A percentile compares a stretch with the other conserved stretches of the same genome.
phyloP scores from a whole-genome alignment of 73 alveolate species.

The Blepharisma japonicum region DNA sequence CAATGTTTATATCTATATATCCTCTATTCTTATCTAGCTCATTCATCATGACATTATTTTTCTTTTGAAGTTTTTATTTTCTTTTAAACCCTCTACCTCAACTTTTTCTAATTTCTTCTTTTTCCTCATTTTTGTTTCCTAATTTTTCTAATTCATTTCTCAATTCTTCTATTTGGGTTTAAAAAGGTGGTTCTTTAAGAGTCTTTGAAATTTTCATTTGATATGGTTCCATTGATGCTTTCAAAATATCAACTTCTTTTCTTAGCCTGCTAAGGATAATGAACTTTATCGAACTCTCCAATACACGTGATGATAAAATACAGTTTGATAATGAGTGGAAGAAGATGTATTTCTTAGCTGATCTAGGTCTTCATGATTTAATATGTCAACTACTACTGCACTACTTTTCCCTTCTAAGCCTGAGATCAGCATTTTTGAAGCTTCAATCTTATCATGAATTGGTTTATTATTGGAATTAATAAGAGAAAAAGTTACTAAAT shows the following conservation, averaged over 20 bases:
- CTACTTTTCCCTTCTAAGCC: constrained; percentile 52
- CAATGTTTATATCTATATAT: background rate
- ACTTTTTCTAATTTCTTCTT: background rate
- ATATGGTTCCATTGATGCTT: background rate
- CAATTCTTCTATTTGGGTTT: background rate
- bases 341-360: background rate
- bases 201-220: background rate
- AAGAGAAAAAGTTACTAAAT: too few relatives aligned
- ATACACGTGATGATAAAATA: constrained; percentile 59
- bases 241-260: constrained; percentile 42
- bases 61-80: background rate
- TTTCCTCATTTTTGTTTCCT: background rate
- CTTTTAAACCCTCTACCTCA: background rate
- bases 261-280: constrained; percentile 60
- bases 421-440: constrained; percentile 46
- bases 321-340: constrained; percentile 19
- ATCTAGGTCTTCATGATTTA: constrained; percentile 62
- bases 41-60: background rate
- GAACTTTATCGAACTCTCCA: constrained; percentile 65
- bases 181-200: background rate
- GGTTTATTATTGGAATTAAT: too few relatives aligned
- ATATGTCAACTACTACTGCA: constrained; percentile 51
- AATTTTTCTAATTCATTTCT: background rate
- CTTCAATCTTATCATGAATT: too few relatives aligned
- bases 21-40: background rate